These are phyloP conservation scores for Fomitopsis pinicola DNA, from an alignment of 1,284 basidiomycete genomes.

Conservation along the genomic window DNA sequence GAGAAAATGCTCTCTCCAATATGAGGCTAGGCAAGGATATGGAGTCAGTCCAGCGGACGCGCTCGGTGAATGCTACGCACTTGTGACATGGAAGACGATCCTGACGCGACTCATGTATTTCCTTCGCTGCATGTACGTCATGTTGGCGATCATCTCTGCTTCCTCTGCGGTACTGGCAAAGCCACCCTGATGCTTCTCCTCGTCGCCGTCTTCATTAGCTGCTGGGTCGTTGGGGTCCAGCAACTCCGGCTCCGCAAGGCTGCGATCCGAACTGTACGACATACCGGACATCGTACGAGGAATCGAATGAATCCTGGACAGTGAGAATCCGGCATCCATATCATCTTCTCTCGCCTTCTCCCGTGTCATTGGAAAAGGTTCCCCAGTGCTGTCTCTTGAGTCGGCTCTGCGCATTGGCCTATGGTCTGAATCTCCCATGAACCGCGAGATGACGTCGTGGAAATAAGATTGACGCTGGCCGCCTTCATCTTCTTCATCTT, in stretches of 20 bases:
- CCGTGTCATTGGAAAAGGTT: slow-evolving; percentile 34
- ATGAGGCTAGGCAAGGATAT: slow-evolving; percentile 38
- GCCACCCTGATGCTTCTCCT: slow-evolving; percentile 44
- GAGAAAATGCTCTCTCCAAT: slow-evolving; percentile 58
- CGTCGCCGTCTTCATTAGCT: slow-evolving; percentile 49
- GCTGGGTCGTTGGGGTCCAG: slow-evolving; percentile 31
- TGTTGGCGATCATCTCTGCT: slow-evolving; percentile 18
- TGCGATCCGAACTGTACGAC: slow-evolving; percentile 8
- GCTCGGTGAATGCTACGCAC: slow-evolving; percentile 33
- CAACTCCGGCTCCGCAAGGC: slow-evolving; percentile 14
- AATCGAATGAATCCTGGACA: neutral
- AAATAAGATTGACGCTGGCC: neutral
- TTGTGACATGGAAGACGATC: slow-evolving; percentile 69
- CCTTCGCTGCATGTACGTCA: slow-evolving; percentile 62
- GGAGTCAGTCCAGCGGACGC: neutral
- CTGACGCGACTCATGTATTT: slow-evolving; percentile 57
- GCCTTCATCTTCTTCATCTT: neutral
- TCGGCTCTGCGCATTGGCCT: neutral
- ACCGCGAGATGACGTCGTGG: neutral
- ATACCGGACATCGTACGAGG: neutral
- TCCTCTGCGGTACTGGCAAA: neutral
- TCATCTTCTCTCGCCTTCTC: slow-evolving; percentile 13
- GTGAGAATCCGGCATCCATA: slow-evolving; percentile 1
- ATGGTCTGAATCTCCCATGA: neutral
- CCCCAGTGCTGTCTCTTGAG: slow-evolving; percentile 24